Percentiles rank a stretch among this genome's conserved stretches.
Conservation (phyloP, 495 filamentous ascomycete genomes). For the Trichoderma virens region DNA sequence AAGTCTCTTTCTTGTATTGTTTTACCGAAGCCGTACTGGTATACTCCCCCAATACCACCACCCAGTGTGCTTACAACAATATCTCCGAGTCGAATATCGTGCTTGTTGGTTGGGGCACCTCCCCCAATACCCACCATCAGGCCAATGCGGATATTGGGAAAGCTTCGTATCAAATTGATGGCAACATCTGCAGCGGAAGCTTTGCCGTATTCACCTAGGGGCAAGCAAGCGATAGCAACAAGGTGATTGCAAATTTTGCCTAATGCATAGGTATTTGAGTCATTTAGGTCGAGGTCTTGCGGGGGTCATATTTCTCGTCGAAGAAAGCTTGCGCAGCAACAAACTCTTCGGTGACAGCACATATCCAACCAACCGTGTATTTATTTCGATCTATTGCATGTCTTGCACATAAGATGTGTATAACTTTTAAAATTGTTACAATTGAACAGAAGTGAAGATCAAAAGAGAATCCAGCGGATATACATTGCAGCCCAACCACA, state of each 20-base stretch:
- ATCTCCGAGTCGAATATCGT: slow-evolving; percentile 28
- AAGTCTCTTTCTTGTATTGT: slow-evolving; percentile 20
- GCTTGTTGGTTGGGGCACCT: slow-evolving; percentile 25
- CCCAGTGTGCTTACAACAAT: slow-evolving; percentile 19
- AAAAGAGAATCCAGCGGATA: too few relatives aligned
- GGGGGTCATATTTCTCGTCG: slow-evolving; percentile 33
- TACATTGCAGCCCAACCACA: too few relatives aligned
- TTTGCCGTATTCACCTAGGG: slow-evolving; percentile 31
- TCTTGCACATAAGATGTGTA: not conserved
- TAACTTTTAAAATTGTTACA: too few relatives aligned
- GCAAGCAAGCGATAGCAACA: slow-evolving; percentile 35
- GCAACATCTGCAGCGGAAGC: slow-evolving; percentile 24
- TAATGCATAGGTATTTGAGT: slow-evolving; percentile 33
- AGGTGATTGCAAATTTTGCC: slow-evolving; percentile 36
- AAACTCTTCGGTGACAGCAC: slow-evolving; percentile 33
- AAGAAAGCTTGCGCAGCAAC: slow-evolving; percentile 39
- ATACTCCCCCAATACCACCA: slow-evolving; percentile 16
- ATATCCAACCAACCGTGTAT: slow-evolving; percentile 46
- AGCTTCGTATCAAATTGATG: slow-evolving; percentile 30
- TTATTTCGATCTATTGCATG: slow-evolving; percentile 16
- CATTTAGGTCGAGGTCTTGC: slow-evolving; percentile 4
- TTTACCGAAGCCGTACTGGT: slow-evolving; percentile 27
- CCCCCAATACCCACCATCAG: slow-evolving; percentile 44
- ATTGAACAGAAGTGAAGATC: too few relatives aligned
- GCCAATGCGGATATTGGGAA: slow-evolving; percentile 31